phyloP scores from a whole-genome alignment of 352 stramenopile genomes.

The Thraustotheca clavata region DNA sequence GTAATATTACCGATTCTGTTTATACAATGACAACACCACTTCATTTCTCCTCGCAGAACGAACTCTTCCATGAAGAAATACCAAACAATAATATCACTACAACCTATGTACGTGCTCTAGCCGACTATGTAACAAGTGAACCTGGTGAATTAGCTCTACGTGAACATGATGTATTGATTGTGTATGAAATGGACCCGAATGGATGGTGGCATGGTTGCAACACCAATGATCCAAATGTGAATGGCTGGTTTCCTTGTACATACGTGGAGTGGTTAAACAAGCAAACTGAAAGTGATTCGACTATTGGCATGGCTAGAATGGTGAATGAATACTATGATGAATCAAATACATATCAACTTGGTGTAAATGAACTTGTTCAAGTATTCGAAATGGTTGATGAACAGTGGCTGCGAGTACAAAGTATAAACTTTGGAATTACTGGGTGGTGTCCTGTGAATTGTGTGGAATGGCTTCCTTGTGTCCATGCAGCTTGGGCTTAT shows the following conservation, averaged over 20 bases:
- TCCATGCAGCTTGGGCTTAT: background rate
- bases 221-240: background rate
- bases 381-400: background rate
- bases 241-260: conserved; percentile 44
- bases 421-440: background rate
- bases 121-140: conserved; percentile 28
- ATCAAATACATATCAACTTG: background rate
- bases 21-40: background rate
- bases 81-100: background rate
- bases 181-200: conserved; percentile 32
- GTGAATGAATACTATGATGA: background rate
- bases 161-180: conserved; percentile 27
- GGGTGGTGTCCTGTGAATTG: conserved; percentile 2
- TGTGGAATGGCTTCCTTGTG: conserved; percentile 17
- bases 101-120: conserved; percentile 28
- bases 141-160: conserved; percentile 27
- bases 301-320: background rate
- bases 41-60: background rate
- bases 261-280: conserved; percentile 34
- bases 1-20: too few species aligned
- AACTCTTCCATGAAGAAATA: background rate
- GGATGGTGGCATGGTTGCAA: conserved; percentile 35
- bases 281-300: background rate
- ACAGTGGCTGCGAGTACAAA: background rate
- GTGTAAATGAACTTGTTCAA: background rate